phyloP scores from a whole-genome alignment of 805 yeast species.

The Wickerhamiella brachini region DNA sequence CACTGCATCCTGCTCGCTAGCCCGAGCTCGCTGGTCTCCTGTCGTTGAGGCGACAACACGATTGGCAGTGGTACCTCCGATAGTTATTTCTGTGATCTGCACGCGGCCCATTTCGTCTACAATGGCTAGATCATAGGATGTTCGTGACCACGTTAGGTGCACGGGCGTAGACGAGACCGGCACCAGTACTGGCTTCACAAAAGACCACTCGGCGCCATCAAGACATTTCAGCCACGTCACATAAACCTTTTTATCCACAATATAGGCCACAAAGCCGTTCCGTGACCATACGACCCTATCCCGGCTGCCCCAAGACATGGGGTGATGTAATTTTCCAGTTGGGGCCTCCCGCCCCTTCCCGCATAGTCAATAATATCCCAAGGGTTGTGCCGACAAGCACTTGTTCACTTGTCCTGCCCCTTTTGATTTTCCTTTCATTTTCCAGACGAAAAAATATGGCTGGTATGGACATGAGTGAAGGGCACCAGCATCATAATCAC shows the following conservation, averaged over 20 bases:
- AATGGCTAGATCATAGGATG: constrained; percentile 71
- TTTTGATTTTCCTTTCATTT: background rate
- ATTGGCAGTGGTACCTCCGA: background rate
- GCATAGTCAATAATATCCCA: background rate
- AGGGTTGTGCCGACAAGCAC: background rate
- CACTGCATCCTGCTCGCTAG: constrained; percentile 20
- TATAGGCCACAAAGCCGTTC: constrained; percentile 71
- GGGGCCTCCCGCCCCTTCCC: background rate
- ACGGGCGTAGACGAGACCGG: constrained; percentile 15
- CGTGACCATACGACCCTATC: constrained; percentile 16
- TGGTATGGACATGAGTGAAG: constrained; percentile 5
- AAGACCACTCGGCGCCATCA: constrained; percentile 68
- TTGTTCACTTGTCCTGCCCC: background rate
- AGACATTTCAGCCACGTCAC: constrained; percentile 59
- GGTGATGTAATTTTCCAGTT: background rate
- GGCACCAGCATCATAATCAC: constrained; percentile 7
- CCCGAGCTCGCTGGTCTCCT: constrained; percentile 16
- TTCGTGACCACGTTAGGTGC: constrained; percentile 59
- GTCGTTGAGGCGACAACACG: constrained; percentile 16
- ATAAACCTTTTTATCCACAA: constrained; percentile 28
- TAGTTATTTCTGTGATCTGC: constrained; percentile 31
- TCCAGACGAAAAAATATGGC: background rate
- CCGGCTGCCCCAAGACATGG: background rate
- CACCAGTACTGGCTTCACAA: constrained; percentile 42
- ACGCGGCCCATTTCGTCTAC: constrained; percentile 60